phyloP scores from a whole-genome alignment of 495 filamentous ascomycete genomes.

The Aspergillus ostianus region DNA sequence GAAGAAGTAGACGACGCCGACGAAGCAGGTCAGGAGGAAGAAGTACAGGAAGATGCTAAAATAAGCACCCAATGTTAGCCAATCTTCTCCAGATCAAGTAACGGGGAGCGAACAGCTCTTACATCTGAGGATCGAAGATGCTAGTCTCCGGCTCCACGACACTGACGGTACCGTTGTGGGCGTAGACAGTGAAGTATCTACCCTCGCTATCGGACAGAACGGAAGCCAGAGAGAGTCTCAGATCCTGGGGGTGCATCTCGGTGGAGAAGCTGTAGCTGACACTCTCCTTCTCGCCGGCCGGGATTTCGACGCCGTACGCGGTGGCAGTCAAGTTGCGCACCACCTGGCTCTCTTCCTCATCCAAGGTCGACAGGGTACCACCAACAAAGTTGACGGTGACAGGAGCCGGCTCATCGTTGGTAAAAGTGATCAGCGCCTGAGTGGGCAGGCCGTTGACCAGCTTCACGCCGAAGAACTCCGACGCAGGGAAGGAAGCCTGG shows the following conservation, averaged over 20 bases:
- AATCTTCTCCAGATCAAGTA: conserved; percentile 5
- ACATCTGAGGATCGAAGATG: conserved; percentile 97
- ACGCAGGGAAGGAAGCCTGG: conserved; percentile 75
- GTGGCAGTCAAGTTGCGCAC: conserved; percentile 82
- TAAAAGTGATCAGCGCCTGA: conserved; percentile 73
- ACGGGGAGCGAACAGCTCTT: conserved; percentile 29
- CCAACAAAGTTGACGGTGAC: conserved; percentile 75
- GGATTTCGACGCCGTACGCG: conserved; percentile 71
- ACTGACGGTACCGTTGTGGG: conserved; percentile 83
- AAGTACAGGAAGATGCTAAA: conserved; percentile 93
- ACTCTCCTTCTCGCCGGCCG: conserved; percentile 71
- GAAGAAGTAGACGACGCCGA: conserved; percentile 85
- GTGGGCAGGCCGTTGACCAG: conserved; percentile 92
- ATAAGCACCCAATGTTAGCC: conserved; percentile 23
- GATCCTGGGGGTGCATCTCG: conserved; percentile 90
- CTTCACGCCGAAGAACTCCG: conserved; percentile 93
- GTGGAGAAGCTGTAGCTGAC: conserved; percentile 81
- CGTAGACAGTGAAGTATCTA: conserved; percentile 69
- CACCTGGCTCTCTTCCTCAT: conserved; percentile 54
- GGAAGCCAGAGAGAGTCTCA: conserved; percentile 75
- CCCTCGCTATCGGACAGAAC: conserved; percentile 65
- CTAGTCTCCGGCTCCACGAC: conserved; percentile 90
- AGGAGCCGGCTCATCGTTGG: conserved; percentile 77
- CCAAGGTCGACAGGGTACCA: conserved; percentile 67
- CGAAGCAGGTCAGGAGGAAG: conserved; percentile 76